Conservation (phyloP, 371 early-diverging fungal genomes). For the Apophysomyces ossiformis region DNA sequence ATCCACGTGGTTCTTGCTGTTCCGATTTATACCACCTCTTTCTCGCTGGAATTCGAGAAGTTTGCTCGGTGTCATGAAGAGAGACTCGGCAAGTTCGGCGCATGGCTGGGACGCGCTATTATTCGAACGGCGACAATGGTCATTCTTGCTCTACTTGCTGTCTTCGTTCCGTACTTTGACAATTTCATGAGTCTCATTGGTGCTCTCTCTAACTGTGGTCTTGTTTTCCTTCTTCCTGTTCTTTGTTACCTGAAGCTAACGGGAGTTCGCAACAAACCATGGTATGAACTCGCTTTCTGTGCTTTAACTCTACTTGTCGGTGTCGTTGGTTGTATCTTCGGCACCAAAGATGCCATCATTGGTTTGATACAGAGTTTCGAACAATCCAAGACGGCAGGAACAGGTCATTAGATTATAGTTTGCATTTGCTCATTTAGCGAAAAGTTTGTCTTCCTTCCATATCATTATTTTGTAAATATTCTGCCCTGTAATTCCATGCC, state of each 20-base stretch:
- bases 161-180: conserved; percentile 64
- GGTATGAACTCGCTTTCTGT: conserved; percentile 48
- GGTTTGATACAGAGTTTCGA: neutral
- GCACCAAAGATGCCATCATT: conserved; percentile 57
- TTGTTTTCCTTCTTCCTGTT: conserved; percentile 60
- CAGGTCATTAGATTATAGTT: neutral
- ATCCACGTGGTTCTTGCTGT: conserved; percentile 81
- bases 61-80: conserved; percentile 39
- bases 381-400: neutral
- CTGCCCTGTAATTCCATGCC: no score
- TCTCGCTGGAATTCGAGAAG: conserved; percentile 71
- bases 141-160: conserved; percentile 49
- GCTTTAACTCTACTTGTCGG: conserved; percentile 58
- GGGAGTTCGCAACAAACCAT: conserved; percentile 44
- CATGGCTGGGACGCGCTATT: conserved; percentile 48
- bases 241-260: conserved; percentile 61
- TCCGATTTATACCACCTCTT: conserved; percentile 79
- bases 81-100: conserved; percentile 25
- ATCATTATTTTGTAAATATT: no score
- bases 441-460: no score
- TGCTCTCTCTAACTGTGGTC: conserved; percentile 60
- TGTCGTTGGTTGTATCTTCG: conserved; percentile 57
- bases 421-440: no score
- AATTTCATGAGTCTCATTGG: conserved; percentile 72
- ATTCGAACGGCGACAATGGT: conserved; percentile 49